Evolutionary conservation across 2,329 filamentous ascomycete genomes (phyloP).

Genomic region (Drechslera avenae): DNA sequence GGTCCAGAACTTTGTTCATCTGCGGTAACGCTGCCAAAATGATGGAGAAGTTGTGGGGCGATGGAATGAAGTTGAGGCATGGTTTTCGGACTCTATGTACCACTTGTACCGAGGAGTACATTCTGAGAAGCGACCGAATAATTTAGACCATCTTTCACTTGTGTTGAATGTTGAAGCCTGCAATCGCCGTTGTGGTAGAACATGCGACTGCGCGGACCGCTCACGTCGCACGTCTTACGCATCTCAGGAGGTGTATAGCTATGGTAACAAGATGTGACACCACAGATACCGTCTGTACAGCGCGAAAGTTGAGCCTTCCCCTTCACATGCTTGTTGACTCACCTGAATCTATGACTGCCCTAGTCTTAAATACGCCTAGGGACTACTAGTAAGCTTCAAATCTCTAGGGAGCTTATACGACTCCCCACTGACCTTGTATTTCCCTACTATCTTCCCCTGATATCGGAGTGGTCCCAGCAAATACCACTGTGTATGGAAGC

Average conservation of each 20-base stretch:
- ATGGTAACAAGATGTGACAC: neutral
- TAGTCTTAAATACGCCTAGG: neutral
- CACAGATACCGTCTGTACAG: neutral
- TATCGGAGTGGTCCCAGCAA: slow-evolving; percentile 42
- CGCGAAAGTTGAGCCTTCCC: too few relatives aligned
- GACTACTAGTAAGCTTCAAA: slow-evolving; percentile 47
- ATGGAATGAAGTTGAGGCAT: neutral
- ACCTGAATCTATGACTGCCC: too few relatives aligned
- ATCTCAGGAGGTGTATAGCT: neutral
- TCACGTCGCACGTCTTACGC: too few relatives aligned
- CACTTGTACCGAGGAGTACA: neutral
- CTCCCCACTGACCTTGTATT: slow-evolving; percentile 39
- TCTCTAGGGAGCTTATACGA: slow-evolving; percentile 37
- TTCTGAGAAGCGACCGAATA: neutral
- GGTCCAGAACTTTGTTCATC: neutral
- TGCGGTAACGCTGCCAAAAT: neutral
- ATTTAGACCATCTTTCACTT: neutral
- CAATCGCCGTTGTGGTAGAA: neutral
- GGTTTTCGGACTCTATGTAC: neutral
- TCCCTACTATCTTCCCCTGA: slow-evolving; percentile 34
- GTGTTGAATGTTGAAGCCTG: neutral
- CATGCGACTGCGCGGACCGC: too few relatives aligned
- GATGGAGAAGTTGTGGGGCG: slow-evolving; percentile 1
- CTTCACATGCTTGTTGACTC: too few relatives aligned
- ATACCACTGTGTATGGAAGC: slow-evolving; percentile 37